Percentiles rank a stretch among this genome's conserved stretches.
phyloP scores from a whole-genome alignment of 2,329 filamentous ascomycete genomes.

The Monosporascus sp. region DNA sequence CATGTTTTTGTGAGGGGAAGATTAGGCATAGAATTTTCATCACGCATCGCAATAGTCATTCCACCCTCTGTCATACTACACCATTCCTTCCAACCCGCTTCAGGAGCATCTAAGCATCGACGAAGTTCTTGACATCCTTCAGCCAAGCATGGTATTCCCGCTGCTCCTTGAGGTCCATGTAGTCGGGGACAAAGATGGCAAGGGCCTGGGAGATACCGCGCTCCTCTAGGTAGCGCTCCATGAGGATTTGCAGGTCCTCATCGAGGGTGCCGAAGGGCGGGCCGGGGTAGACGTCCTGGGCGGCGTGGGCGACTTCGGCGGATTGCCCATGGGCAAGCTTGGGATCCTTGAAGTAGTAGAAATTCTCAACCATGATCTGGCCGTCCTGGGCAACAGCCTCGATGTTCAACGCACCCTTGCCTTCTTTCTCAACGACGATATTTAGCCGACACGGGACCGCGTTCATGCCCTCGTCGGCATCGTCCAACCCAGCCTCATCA shows the following conservation, averaged over 20 bases:
- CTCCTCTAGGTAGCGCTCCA: conserved; percentile 94
- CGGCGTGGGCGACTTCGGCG: conserved; percentile 70
- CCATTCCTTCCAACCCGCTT: conserved; percentile 1
- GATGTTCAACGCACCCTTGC: conserved; percentile 78
- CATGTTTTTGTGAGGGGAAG: neutral
- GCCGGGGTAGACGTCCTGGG: conserved; percentile 78
- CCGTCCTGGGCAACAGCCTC: conserved; percentile 84
- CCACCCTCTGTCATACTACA: neutral
- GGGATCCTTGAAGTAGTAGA: conserved; percentile 78
- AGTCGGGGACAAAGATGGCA: conserved; percentile 88
- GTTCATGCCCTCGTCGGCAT: conserved; percentile 45
- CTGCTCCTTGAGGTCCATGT: conserved; percentile 98
- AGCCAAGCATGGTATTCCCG: conserved; percentile 93
- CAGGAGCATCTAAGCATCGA: conserved; percentile 54
- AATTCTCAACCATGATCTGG: conserved; percentile 79
- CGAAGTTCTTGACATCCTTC: conserved; percentile 77
- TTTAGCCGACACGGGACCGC: conserved; percentile 77
- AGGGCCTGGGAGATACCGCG: conserved; percentile 82
- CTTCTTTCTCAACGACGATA: conserved; percentile 82
- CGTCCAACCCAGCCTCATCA: conserved; percentile 47
- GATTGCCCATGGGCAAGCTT: conserved; percentile 70
- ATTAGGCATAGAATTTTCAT: neutral
- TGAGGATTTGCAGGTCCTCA: conserved; percentile 85
- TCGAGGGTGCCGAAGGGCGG: conserved; percentile 92
- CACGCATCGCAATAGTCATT: conserved; percentile 8